Evolutionary conservation across 345 rosid species (phyloP).

Genomic region (Acer saccharum): DNA sequence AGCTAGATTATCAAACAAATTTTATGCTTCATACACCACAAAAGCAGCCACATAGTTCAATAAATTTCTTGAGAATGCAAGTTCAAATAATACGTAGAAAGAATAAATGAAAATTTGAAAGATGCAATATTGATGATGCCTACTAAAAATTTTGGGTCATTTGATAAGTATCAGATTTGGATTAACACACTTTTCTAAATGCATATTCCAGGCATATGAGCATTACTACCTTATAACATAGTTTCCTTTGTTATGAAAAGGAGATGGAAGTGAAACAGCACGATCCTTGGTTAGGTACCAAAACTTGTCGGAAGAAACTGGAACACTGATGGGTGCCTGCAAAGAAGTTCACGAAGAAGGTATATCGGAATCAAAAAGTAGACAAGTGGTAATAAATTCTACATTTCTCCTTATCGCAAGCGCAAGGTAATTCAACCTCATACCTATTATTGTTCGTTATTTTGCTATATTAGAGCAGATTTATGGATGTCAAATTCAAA

Average conservation of each 20-base stretch:
- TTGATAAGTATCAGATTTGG: neutral
- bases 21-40: slow-evolving; percentile 1
- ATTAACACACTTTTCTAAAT: neutral
- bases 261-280: slow-evolving; percentile 81
- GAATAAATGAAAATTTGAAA: neutral
- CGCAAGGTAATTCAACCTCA: neutral
- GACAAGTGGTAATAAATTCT: slow-evolving; percentile 4
- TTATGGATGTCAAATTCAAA: neutral
- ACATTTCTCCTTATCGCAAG: neutral
- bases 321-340: slow-evolving; percentile 77
- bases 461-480: neutral
- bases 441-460: neutral
- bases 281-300: slow-evolving; percentile 77
- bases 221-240: slow-evolving; percentile 77
- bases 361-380: slow-evolving; percentile 7
- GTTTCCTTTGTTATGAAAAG: slow-evolving; percentile 88
- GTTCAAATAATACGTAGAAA: neutral
- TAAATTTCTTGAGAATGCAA: neutral
- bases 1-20: neutral
- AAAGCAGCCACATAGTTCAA: neutral
- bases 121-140: neutral
- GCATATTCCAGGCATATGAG: slow-evolving; percentile 6
- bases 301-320: slow-evolving; percentile 90
- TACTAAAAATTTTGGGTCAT: neutral
- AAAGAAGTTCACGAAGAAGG: slow-evolving; percentile 22